Evolutionary conservation across 768 basidiomycete genomes (phyloP).

Genomic region (Peribolospora baueri): DNA sequence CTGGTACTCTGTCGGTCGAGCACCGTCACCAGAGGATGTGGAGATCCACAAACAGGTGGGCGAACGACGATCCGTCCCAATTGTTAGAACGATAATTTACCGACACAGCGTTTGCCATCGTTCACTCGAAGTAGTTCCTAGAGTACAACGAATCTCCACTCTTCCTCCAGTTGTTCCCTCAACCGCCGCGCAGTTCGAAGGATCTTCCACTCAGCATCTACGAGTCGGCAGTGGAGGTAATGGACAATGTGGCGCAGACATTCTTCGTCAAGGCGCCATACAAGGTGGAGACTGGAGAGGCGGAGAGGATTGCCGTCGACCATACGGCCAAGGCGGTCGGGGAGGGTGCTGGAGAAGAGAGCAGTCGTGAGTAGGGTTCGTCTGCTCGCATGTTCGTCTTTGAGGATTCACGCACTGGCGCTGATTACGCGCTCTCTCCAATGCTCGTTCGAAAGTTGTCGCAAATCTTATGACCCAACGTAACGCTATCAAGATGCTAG

Average conservation of each 20-base stretch:
- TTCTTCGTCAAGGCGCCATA: slow-evolving; percentile 67
- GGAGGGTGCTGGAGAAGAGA: slow-evolving; percentile 41
- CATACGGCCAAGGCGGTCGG: slow-evolving; percentile 45
- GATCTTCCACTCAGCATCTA: slow-evolving; percentile 80
- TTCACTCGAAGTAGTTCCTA: slow-evolving; percentile 35
- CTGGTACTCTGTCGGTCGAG: slow-evolving; percentile 77
- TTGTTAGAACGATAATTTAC: neutral
- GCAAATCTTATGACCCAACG: slow-evolving; percentile 74
- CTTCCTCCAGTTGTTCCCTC: slow-evolving; percentile 37
- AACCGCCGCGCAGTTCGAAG: slow-evolving; percentile 27
- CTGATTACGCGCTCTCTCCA: neutral
- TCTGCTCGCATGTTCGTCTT: neutral
- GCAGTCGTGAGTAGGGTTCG: slow-evolving; percentile 23
- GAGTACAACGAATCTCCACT: slow-evolving; percentile 69
- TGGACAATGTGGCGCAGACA: slow-evolving; percentile 40
- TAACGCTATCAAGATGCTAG: slow-evolving; percentile 87
- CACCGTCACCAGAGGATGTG: slow-evolving; percentile 50
- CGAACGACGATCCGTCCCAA: neutral
- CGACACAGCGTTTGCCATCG: neutral
- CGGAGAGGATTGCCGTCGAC: slow-evolving; percentile 93
- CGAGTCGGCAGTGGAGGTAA: slow-evolving; percentile 67
- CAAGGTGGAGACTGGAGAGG: slow-evolving; percentile 88
- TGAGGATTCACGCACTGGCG: neutral
- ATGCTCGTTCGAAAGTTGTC: slow-evolving; percentile 34
- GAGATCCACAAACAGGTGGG: slow-evolving; percentile 61